phyloP scores from a whole-genome alignment of 2,329 filamentous ascomycete species.

The Truncatella angustata region DNA sequence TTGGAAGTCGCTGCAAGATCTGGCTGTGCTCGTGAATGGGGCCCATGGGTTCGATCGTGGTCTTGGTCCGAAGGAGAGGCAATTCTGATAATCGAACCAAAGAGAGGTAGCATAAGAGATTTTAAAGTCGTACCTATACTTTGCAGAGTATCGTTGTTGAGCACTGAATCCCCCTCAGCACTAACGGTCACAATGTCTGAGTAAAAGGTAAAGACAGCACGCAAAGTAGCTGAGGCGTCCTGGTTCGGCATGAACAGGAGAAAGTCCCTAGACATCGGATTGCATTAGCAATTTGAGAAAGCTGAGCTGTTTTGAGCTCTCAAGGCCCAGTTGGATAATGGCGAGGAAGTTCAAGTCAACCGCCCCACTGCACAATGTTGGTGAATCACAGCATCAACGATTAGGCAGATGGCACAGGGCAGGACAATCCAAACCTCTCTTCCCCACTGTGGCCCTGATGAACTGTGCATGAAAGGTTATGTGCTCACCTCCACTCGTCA shows the following conservation, averaged over 20 bases:
- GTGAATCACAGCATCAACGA: background rate
- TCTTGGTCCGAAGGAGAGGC: constrained; percentile 48
- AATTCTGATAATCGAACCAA: constrained; percentile 73
- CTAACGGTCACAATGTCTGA: constrained; percentile 85
- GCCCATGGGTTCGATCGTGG: constrained; percentile 24
- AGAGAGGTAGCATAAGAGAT: constrained; percentile 70
- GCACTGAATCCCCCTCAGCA: constrained; percentile 87
- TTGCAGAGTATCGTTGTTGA: constrained; percentile 87
- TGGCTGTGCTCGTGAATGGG: constrained; percentile 15
- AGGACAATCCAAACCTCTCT: too few species aligned
- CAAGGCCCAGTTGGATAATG: too few species aligned
- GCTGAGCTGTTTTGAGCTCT: too few species aligned
- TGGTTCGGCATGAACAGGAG: constrained; percentile 77
- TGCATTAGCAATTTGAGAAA: background rate
- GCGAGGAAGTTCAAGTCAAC: too few species aligned
- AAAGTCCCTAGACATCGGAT: constrained; percentile 66
- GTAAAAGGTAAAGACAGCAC: constrained; percentile 87
- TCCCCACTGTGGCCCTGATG: too few species aligned
- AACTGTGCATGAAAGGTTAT: background rate
- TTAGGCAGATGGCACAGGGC: background rate
- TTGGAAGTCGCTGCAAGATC: background rate
- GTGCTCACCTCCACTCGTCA: constrained; percentile 89
- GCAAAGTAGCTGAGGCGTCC: constrained; percentile 67
- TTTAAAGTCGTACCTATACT: constrained; percentile 82
- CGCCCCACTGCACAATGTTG: background rate